Evolutionary conservation across 1,284 basidiomycete species (phyloP), one percentile per base, ranked within the genome.

Genomic region (Trichosporon sp.): DNA sequence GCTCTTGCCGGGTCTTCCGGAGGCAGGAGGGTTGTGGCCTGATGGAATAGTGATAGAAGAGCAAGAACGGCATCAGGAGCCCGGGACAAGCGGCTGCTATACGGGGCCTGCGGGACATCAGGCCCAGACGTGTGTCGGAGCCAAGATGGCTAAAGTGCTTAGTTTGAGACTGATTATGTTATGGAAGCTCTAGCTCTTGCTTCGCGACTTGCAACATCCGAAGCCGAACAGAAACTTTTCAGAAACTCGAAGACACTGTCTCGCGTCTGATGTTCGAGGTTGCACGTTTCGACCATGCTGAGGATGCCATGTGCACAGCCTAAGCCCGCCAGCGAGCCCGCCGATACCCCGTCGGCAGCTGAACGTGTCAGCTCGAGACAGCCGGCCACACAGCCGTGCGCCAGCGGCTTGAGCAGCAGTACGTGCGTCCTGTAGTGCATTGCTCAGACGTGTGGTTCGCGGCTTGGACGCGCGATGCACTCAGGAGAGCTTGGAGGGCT

Each of bases 111-210:
- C 43, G 16, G 40, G 7, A 43, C 40, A 43, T 43, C 40, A 11
- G 40, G 43, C 14, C 43, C 51, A 54, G 51, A 54, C 19, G 21
- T 54, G 19, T 54, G 51, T 54, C 51, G 19, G 21, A 21, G 21
- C 19, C 51, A 26, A 26, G 51, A 54, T 54, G 51, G 51, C 21
- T 54, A 54, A 54, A 54, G 51, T 54, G 51, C 51, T 54, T 26
- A 46, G 43, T 46, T 46, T 46, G 43, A 46, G 43, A 54, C 51
- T 54, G 19, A 54, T 54, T 7, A 12, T 21, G 19, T 4, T 19
- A 26, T 4, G 51, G 19, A 19, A 21, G 51, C 19, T 48, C 19
- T 54, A 26, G 21, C 51, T 26, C 21, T 54, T 10, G 21, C 8
- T 40, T 54, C 51, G 51, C 19, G 16, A n/a, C 43, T 40, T 12